A percentile compares a stretch with the other conserved stretches of the same genome.
These are phyloP conservation scores for Scedosporium minutisporum DNA, from an alignment of 2,329 filamentous ascomycete genomes.

Conservation along the genomic window DNA sequence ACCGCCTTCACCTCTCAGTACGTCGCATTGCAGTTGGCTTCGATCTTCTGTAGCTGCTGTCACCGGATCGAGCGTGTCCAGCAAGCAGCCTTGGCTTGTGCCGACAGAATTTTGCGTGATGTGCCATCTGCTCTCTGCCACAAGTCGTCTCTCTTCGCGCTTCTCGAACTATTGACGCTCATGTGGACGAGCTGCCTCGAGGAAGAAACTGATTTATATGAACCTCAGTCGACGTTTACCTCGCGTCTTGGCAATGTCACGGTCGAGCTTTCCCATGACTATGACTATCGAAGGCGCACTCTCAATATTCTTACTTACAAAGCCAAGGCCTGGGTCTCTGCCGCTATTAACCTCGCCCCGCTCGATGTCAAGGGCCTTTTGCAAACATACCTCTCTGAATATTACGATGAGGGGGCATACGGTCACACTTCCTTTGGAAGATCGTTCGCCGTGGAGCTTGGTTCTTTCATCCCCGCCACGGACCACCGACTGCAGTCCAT, in stretches of 20 bases:
- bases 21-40: constrained; percentile 77
- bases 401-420: constrained; percentile 81
- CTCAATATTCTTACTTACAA: constrained; percentile 67
- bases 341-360: constrained; percentile 74
- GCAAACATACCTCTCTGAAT: constrained; percentile 93
- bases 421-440: constrained; percentile 86
- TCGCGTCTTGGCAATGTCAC: constrained; percentile 70
- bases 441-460: constrained; percentile 90
- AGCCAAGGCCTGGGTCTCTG: constrained; percentile 71
- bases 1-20: constrained; percentile 83
- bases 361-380: constrained; percentile 90
- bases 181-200: constrained; percentile 96
- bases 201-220: constrained; percentile 87
- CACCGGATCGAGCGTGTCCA: constrained; percentile 90
- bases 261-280: constrained; percentile 90
- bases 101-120: constrained; percentile 73
- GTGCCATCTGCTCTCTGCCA: constrained; percentile 88
- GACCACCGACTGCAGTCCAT: constrained; percentile 81
- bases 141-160: constrained; percentile 78
- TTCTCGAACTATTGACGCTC: constrained; percentile 82
- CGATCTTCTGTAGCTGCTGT: constrained; percentile 80
- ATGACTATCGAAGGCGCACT: constrained; percentile 69
- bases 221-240: constrained; percentile 71
- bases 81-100: constrained; percentile 71
- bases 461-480: constrained; percentile 71